Evolutionary conservation across 805 yeast species (phyloP), one percentile per base, ranked within the genome.

Genomic region (Myxozyma melibiosi): DNA sequence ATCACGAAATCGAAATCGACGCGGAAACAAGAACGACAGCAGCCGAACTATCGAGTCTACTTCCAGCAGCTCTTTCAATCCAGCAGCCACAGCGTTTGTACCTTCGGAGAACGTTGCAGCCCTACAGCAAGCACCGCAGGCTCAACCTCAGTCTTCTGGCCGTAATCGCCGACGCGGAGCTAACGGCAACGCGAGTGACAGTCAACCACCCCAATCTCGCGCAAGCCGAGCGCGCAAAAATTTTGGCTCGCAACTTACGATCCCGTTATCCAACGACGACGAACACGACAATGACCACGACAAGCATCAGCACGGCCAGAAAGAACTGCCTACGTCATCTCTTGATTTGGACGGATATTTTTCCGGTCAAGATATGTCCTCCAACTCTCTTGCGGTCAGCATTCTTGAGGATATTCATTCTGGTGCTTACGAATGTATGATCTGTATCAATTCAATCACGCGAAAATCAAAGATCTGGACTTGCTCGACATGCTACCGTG

Each of bases 361-460:
- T 27, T 41, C 51, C 16, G 55, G 55, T 18, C 38, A 38, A 9
- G 54, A 50, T 13, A 18, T 51, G 48, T 45, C 50, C 11, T 28
- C 50, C 14, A 52, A 40, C 39, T 39, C 62, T 4, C 39, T 60
- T 30, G 55, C 62, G 18, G 52, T 31, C 18, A 46, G 39, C 20
- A 57, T 60, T 40, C 48, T 60, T 2, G 47, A 52, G 35, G 64
- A 57, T 6, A 57, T 60, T 11, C 51, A 57, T 31, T 25, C 47
- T 9, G 62, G 58, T 25, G 55, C 45, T 3, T 60, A 92, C 67
- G 79, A 82, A 1, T 92, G 99, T 72, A 76, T 92, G 70, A 89
- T 92, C 11, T 92, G 99, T 72, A 88, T 96, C 0, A 84, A 87
- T 35, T 92, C 89, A 62, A 79, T 92, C 58, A 88, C 84, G 50